Base-by-base conservation (phyloP, 1,284 basidiomycete genomes). In the Malassezia obtusa region DNA sequence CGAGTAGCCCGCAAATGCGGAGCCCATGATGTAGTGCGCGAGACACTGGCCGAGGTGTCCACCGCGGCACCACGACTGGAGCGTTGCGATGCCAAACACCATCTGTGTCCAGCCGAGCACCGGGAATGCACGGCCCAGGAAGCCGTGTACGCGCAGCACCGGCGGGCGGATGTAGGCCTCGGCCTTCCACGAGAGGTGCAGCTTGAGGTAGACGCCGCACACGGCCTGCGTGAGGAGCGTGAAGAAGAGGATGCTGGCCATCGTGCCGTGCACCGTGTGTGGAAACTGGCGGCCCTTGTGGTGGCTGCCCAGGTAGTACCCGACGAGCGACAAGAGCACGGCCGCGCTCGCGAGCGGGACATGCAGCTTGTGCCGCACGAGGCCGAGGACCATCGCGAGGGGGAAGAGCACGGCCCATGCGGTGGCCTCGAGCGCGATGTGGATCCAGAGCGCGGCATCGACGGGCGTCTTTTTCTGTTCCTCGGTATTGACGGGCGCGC, bases 181-280 rank as follows among this genome's bases (percentile, higher is more conserved):
- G 3, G 52, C 56, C n/a, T 48, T 37, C 67, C 67, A 68, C 59
- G 90, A 80, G 19, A 95, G 83, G 74, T 96, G 92, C 4, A 92
- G 77, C 76, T 92, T 95, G 59, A 96, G 83, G 75, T 94, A 96
- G 54, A 90, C 79, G 6, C 91, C 91, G 46, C 88, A 77, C 15
- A 72, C 68, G 8, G 85, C 78, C 75, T 95, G 91, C 1, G 59
- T 59, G 3, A 52, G 49, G 11, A 74, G 57, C 35, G 64, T 60
- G 43, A 65, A 57, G 38, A 73, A 57, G 26, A 73, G 44, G 1
- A 71, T 22, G 8, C 51, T 61, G 3, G 68, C 68, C 25, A 69
- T 49, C 12, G 68, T 65, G 37, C 69, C 68, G 49, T 74, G 72
- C 12, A 65, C 67, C 3, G 67, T 66, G 39, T 69, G 63, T 11